These are phyloP conservation scores for Nakazawaea sp. DNA, from an alignment of 805 yeast genomes.

Conservation along the genomic window DNA sequence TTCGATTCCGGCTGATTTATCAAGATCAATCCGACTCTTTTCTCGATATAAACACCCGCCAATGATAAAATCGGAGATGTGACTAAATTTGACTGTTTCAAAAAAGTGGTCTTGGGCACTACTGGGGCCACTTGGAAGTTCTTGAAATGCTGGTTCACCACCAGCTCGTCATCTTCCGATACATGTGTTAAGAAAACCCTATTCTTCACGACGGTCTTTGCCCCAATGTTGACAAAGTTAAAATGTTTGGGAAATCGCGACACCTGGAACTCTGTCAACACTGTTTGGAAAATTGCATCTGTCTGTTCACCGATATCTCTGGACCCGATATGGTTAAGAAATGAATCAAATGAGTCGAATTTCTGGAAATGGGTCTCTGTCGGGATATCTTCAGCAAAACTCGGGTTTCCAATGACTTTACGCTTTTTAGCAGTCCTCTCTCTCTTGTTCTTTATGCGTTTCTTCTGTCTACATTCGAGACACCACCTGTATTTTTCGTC, in stretches of 20 bases:
- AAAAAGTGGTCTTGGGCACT: neutral
- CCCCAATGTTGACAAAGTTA: slow-evolving; percentile 10
- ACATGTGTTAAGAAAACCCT: slow-evolving; percentile 4
- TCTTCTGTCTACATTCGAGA: slow-evolving; percentile 10
- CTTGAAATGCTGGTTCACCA: slow-evolving; percentile 5
- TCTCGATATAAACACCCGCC: slow-evolving; percentile 10
- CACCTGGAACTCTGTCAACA: slow-evolving; percentile 3
- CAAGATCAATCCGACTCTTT: slow-evolving; percentile 7
- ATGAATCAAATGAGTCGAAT: slow-evolving; percentile 3
- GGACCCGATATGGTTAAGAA: slow-evolving; percentile 1
- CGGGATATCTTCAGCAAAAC: slow-evolving; percentile 5
- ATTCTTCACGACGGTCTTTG: slow-evolving; percentile 9
- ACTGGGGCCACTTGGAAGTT: slow-evolving; percentile 1
- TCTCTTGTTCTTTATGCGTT: slow-evolving; percentile 9
- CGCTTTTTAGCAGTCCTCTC: slow-evolving; percentile 8
- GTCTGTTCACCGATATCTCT: slow-evolving; percentile 5
- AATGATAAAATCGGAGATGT: slow-evolving; percentile 8
- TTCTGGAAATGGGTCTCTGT: slow-evolving; percentile 8
- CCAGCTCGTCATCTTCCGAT: slow-evolving; percentile 8
- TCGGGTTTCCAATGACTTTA: neutral
- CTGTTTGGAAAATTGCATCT: slow-evolving; percentile 8
- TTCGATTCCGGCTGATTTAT: slow-evolving; percentile 5
- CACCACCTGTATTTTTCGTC: slow-evolving; percentile 11
- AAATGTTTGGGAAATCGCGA: slow-evolving; percentile 9
- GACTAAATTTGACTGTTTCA: slow-evolving; percentile 2